Conservation (phyloP, 2,329 filamentous ascomycete species). For the Ampelomyces quisqualis region DNA sequence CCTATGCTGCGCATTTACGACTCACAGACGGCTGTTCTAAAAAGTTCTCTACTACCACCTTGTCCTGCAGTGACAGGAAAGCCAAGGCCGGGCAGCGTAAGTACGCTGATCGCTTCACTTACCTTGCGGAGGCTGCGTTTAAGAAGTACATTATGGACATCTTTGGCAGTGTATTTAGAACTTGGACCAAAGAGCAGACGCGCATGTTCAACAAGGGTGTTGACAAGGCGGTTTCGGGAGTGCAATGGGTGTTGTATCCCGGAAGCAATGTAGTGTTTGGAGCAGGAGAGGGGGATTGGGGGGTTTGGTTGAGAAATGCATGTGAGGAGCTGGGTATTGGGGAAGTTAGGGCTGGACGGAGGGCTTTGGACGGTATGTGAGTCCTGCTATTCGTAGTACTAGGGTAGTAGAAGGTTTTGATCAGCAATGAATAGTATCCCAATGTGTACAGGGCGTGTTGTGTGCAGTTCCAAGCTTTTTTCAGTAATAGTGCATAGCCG, state of each 20-base stretch:
- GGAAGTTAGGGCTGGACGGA: slow-evolving; percentile 4
- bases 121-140: neutral
- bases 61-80: too few species aligned
- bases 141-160: slow-evolving; percentile 1
- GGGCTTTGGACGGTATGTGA: slow-evolving; percentile 8
- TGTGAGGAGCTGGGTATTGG: slow-evolving; percentile 14
- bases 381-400: neutral
- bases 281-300: slow-evolving; percentile 14
- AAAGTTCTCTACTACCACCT: neutral
- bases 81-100: neutral
- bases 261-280: slow-evolving; percentile 9
- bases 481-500: too few species aligned
- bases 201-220: slow-evolving; percentile 22
- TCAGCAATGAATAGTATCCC: too few species aligned
- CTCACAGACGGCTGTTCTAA: neutral
- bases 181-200: slow-evolving; percentile 9
- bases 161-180: slow-evolving; percentile 8
- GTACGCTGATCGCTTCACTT: neutral
- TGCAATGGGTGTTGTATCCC: slow-evolving; percentile 13
- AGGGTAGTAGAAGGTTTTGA: too few species aligned
- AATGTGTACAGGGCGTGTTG: too few species aligned
- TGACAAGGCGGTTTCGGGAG: slow-evolving; percentile 9
- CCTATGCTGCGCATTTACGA: neutral
- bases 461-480: too few species aligned
- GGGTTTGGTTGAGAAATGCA: slow-evolving; percentile 4